phyloP scores from a whole-genome alignment of 345 rosid species.

The Hibiscus tridactylites region DNA sequence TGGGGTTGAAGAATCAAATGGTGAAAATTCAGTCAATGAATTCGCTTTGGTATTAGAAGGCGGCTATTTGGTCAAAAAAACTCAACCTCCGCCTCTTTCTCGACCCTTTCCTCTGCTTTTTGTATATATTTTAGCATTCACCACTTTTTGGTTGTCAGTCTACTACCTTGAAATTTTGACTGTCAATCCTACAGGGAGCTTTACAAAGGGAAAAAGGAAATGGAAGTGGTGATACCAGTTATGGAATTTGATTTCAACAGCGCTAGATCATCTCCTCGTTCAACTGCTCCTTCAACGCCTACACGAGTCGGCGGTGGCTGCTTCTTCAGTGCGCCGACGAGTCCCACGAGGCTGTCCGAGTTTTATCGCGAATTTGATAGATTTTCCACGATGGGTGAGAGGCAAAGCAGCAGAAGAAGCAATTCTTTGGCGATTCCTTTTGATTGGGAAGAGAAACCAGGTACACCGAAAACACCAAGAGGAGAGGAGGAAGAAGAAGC shows the following conservation, averaged over 20 bases:
- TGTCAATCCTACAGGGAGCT: not conserved
- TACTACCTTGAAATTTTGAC: not conserved
- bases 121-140: not conserved
- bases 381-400: constrained; percentile 9
- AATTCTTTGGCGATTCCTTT: constrained; percentile 36
- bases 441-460: constrained; percentile 57
- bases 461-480: constrained; percentile 43
- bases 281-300: constrained; percentile 67
- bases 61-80: constrained; percentile 39
- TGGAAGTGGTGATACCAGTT: constrained; percentile 42
- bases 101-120: constrained; percentile 1
- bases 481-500: not conserved
- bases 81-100: constrained; percentile 15
- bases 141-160: not conserved
- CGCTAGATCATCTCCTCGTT: constrained; percentile 26
- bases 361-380: constrained; percentile 42
- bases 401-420: not conserved
- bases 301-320: constrained; percentile 41
- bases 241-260: constrained; percentile 54
- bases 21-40: not conserved
- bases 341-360: constrained; percentile 54
- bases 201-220: not conserved
- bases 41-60: constrained; percentile 22
- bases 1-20: constrained; percentile 4
- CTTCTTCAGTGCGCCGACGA: constrained; percentile 71